Conservation (phyloP, 1,284 basidiomycete species). For the Porphyrellus sp. region DNA sequence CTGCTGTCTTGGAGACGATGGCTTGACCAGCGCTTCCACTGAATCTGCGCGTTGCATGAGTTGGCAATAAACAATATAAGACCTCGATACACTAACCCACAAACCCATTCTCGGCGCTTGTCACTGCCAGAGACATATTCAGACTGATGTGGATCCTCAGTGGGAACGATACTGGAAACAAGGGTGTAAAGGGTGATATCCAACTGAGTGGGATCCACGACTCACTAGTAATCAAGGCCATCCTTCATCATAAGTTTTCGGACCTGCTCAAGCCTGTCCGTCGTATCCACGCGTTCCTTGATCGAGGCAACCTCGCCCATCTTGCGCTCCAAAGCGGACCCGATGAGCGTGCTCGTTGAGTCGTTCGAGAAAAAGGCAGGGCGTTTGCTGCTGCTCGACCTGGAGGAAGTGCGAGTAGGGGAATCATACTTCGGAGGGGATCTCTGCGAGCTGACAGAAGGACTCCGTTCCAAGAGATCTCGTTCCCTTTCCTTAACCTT, state of each 20-base stretch:
- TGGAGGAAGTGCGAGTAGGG: slow-evolving; percentile 40
- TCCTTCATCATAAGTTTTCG: slow-evolving; percentile 71
- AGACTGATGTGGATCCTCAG: slow-evolving; percentile 86
- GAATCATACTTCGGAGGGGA: slow-evolving; percentile 38
- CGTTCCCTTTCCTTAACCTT: slow-evolving; percentile 52
- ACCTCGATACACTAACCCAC: slow-evolving; percentile 54
- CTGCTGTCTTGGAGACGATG: slow-evolving; percentile 63
- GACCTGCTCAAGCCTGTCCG: slow-evolving; percentile 61
- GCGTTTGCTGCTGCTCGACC: slow-evolving; percentile 40
- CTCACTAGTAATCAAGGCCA: slow-evolving; percentile 83
- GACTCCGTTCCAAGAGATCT: slow-evolving; percentile 44
- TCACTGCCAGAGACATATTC: slow-evolving; percentile 84
- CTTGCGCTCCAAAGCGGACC: slow-evolving; percentile 67
- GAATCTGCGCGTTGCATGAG: slow-evolving; percentile 52
- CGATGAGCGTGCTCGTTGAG: slow-evolving; percentile 68
- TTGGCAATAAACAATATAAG: not conserved
- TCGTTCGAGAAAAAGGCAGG: slow-evolving; percentile 53
- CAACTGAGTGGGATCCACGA: slow-evolving; percentile 21
- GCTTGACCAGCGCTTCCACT: slow-evolving; percentile 84
- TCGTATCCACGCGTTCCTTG: slow-evolving; percentile 53
- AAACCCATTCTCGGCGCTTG: slow-evolving; percentile 80
- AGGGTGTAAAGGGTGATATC: slow-evolving; percentile 10
- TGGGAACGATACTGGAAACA: slow-evolving; percentile 60
- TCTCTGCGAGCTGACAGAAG: slow-evolving; percentile 37
- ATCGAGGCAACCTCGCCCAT: slow-evolving; percentile 58